Conservation (phyloP, 202 grass and related monocot genomes). For the Cymbopogon flexuosus region DNA sequence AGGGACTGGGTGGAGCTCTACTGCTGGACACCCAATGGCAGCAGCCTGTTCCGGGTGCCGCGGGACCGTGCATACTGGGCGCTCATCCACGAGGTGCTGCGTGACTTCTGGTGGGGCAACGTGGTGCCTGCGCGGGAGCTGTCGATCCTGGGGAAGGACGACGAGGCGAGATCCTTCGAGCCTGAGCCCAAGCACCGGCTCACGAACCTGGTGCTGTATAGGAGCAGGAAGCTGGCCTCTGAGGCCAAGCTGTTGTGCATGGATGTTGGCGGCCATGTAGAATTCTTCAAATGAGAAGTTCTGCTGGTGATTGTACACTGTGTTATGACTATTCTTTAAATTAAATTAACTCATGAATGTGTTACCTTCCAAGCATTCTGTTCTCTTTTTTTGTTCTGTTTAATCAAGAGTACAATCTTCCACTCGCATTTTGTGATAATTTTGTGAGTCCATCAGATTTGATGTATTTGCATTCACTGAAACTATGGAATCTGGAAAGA, state of each 20-base stretch:
- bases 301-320: slow-evolving; percentile 30
- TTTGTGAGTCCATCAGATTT: slow-evolving; percentile 10
- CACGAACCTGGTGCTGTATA: slow-evolving; percentile 62
- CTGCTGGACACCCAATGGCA: slow-evolving; percentile 93
- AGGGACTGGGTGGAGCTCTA: slow-evolving; percentile 93
- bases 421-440: not conserved
- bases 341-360: slow-evolving; percentile 27
- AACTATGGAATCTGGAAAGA: not conserved
- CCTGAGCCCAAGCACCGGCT: slow-evolving; percentile 61
- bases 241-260: slow-evolving; percentile 74
- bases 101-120: slow-evolving; percentile 83
- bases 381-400: not conserved
- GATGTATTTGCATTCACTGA: not conserved
- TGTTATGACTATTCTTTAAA: slow-evolving; percentile 42
- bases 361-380: not conserved
- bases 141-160: slow-evolving; percentile 47
- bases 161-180: slow-evolving; percentile 63
- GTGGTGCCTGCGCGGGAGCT: slow-evolving; percentile 79
- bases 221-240: slow-evolving; percentile 71
- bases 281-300: slow-evolving; percentile 80
- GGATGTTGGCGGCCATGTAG: slow-evolving; percentile 85
- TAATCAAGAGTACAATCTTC: not conserved
- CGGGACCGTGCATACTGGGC: slow-evolving; percentile 77
- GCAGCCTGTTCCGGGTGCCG: slow-evolving; percentile 60
- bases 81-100: slow-evolving; percentile 68